A percentile compares a stretch with the other conserved stretches of the same genome.
Conservation (phyloP, 2,329 filamentous ascomycete species). For the Penicillium vulpinum region DNA sequence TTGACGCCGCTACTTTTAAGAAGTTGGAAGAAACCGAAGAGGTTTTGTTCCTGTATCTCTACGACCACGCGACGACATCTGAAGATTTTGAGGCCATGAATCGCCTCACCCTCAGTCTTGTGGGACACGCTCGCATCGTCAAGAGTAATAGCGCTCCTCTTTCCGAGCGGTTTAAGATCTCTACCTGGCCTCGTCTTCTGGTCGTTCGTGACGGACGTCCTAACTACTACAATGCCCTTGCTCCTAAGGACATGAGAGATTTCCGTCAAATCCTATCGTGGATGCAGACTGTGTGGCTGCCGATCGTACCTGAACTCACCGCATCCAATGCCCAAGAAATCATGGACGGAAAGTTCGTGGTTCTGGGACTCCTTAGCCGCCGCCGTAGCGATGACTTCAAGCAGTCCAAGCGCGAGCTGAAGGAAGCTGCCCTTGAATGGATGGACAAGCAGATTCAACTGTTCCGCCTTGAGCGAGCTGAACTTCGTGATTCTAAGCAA, state of each 20-base stretch:
- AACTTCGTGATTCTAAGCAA: constrained; percentile 91
- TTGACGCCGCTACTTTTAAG: constrained; percentile 73
- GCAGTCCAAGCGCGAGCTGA: constrained; percentile 80
- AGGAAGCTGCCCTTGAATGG: constrained; percentile 94
- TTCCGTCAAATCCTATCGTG: constrained; percentile 76
- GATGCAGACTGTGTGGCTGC: constrained; percentile 97
- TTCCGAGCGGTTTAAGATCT: constrained; percentile 85
- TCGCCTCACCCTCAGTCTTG: constrained; percentile 78
- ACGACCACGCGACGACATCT: constrained; percentile 87
- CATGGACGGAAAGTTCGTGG: constrained; percentile 93
- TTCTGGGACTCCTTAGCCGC: constrained; percentile 82
- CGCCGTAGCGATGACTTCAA: constrained; percentile 77
- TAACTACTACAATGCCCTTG: constrained; percentile 83
- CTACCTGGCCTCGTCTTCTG: constrained; percentile 90
- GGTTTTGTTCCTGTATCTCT: constrained; percentile 96
- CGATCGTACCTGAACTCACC: constrained; percentile 90
- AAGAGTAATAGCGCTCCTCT: constrained; percentile 81
- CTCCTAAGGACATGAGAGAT: constrained; percentile 90
- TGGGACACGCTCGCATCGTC: constrained; percentile 88
- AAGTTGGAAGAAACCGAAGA: constrained; percentile 89
- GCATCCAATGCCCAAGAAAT: constrained; percentile 89
- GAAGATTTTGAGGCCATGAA: constrained; percentile 92
- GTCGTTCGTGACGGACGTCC: constrained; percentile 87
- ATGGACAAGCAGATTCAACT: constrained; percentile 93
- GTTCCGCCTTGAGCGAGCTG: constrained; percentile 90